Evolutionary conservation across 306 rosid genomes (phyloP), one percentile per base, ranked within the genome.

Genomic region (Astragalus glycyphyllos): DNA sequence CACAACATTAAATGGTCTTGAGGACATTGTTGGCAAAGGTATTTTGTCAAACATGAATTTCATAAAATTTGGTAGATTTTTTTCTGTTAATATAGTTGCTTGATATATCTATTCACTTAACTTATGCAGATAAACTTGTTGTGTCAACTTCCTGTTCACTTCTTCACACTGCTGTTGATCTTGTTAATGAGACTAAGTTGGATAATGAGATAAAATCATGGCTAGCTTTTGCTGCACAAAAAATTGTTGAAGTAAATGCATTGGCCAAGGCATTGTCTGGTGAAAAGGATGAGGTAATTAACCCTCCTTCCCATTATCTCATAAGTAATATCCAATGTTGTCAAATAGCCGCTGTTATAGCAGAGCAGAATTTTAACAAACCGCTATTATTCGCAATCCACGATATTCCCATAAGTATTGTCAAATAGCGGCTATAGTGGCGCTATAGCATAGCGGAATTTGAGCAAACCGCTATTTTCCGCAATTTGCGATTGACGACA

Each of bases 111-210:
- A 31, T 68, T 13, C 67, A 15, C 55, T 12, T 57, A 71, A 71
- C 26, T 40, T 16, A 3, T 54, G 71, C 82, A 91, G 96, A 86
- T 59, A 89, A 91, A 65, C 90, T 91, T 73, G 92, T 91, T 40
- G 97, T 86, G 63, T 91, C 97, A 53, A 91, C 96, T 79, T 91
- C 97, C 69, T 78, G 82, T 87, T 91, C 97, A 13, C 92, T 88
- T 85, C 97, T 88, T 63, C 97, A 91, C 78, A 91, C 97, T 31
- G 96, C 97, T 72, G 97, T 91, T 72, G 97, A 91, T 72, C 97
- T 91, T 68, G 86, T 74, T 45, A 91, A 91, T 29, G 97, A 91
- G 79, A 83, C 96, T 65, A 91, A 91, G 90, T 74, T 91, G 61
- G 97, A 91, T 65, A 46, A 76, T 10, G 97, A 91, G 78, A 86